These are phyloP conservation scores for Ascochyta pisi DNA, from an alignment of 2,329 filamentous ascomycete species.

Conservation along the genomic window DNA sequence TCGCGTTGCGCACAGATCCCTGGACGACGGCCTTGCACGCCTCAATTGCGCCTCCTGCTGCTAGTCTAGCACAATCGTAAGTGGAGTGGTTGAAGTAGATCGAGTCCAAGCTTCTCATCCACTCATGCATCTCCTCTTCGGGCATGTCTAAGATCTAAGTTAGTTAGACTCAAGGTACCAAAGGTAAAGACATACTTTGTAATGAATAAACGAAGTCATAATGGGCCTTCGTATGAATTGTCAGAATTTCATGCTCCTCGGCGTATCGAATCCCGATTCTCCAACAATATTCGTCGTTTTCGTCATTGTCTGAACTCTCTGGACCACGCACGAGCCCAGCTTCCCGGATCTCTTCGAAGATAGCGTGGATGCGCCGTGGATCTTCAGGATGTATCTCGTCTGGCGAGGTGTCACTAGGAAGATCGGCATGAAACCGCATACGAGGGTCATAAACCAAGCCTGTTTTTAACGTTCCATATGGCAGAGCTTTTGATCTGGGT, in stretches of 20 bases:
- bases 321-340: conserved; percentile 76
- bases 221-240: conserved; percentile 79
- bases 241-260: conserved; percentile 77
- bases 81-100: conserved; percentile 75
- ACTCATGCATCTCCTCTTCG: conserved; percentile 68
- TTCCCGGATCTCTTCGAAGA: conserved; percentile 86
- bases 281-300: conserved; percentile 60
- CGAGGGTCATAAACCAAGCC: conserved; percentile 79
- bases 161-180: conserved; percentile 16
- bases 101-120: conserved; percentile 52
- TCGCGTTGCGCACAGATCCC: conserved; percentile 87
- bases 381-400: conserved; percentile 92
- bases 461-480: conserved; percentile 46
- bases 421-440: conserved; percentile 94
- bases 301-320: conserved; percentile 58
- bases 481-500: conserved; percentile 45
- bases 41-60: conserved; percentile 92
- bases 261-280: conserved; percentile 82
- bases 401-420: conserved; percentile 53
- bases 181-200: conserved; percentile 45
- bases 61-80: conserved; percentile 79
- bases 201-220: conserved; percentile 76
- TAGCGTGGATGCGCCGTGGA: conserved; percentile 87
- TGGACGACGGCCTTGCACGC: conserved; percentile 89
- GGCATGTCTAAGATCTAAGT: conserved; percentile 47